Base-by-base conservation (phyloP, 1,284 basidiomycete genomes). In the Ustilago trichophora region DNA sequence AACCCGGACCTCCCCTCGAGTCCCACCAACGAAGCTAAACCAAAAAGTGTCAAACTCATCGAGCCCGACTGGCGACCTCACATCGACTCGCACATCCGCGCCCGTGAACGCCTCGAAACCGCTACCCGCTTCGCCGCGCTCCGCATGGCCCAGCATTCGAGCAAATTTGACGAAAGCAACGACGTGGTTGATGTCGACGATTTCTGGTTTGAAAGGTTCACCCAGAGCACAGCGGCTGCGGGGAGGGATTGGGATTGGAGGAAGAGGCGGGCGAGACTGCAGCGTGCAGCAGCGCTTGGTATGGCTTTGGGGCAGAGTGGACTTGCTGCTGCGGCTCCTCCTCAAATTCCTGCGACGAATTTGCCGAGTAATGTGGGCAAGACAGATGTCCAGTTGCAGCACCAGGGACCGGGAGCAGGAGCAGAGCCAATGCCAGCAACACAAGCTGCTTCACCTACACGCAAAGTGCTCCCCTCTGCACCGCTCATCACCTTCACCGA, bases 241-340 rank as follows among this genome's bases (percentile, higher is more conserved):
- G 76, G 78, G 1, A 53, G 67, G 22, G 72, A 78, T 52, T 77
- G 77, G 77, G 78, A 80, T 52, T 80, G 77, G 75, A 56, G 78
- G 12, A 70, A 70, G 34, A 13, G 67, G 4, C 29, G 67, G 12
- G 60, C 67, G 19, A 55, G 60, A 12, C 16, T 62, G 29, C 65
- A 68, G 21, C 53, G 65, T 6, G 57, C 58, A 12, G 54, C 65
- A 22, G 49, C 63, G 4, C 47, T 66, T 12, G 63, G 63, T 12
- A 38, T 58, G 51, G 63, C 63, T 7, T 25, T 66, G 9, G 48
- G 47, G 11, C 56, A 60, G 37, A 56, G 51, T 32, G 35, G 42
- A 6, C 38, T 66, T 6, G 38, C 37, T 13, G n/a, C n/a, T n/a
- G n/a, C n/a, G n/a, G 5, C 37, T 15, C 52, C 21, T 13, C 19